phyloP scores from a whole-genome alignment of 768 basidiomycete species.

The Kwoniella sp. region DNA sequence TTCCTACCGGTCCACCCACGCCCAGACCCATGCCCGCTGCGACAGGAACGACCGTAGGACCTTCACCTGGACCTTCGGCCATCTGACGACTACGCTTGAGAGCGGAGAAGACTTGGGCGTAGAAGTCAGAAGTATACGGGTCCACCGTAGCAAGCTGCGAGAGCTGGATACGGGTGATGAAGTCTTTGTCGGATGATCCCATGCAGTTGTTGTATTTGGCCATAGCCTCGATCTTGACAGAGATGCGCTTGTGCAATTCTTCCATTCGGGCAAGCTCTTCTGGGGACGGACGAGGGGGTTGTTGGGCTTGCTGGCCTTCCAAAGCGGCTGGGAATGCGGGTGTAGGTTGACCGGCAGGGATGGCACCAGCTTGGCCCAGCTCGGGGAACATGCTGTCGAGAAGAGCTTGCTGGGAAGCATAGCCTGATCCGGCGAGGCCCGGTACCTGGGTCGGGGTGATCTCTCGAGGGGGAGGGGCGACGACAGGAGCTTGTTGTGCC shows the following conservation, averaged over 20 bases:
- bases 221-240: constrained; percentile 45
- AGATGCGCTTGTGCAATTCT: constrained; percentile 33
- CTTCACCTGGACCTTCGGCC: constrained; percentile 56
- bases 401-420: constrained; percentile 37
- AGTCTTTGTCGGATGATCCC: constrained; percentile 76
- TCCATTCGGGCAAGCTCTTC: constrained; percentile 30
- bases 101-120: constrained; percentile 90
- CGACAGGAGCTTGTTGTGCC: constrained; percentile 7
- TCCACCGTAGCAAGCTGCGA: constrained; percentile 96
- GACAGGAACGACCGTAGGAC: constrained; percentile 68
- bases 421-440: constrained; percentile 30
- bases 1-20: constrained; percentile 56
- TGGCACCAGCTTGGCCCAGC: constrained; percentile 13
- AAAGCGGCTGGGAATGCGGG: constrained; percentile 11
- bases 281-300: constrained; percentile 19
- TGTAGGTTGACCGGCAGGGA: constrained; percentile 7
- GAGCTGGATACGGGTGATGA: constrained; percentile 97
- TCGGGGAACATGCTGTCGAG: constrained; percentile 47
- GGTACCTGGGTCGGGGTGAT: constrained; percentile 21
- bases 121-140: constrained; percentile 97
- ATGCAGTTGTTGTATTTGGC: constrained; percentile 50
- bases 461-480: constrained; percentile 25
- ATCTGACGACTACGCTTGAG: constrained; percentile 70
- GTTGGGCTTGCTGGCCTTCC: not conserved
- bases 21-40: constrained; percentile 74